Base-by-base conservation (phyloP, 2,329 filamentous ascomycete species). In the Alternaria brassicae region DNA sequence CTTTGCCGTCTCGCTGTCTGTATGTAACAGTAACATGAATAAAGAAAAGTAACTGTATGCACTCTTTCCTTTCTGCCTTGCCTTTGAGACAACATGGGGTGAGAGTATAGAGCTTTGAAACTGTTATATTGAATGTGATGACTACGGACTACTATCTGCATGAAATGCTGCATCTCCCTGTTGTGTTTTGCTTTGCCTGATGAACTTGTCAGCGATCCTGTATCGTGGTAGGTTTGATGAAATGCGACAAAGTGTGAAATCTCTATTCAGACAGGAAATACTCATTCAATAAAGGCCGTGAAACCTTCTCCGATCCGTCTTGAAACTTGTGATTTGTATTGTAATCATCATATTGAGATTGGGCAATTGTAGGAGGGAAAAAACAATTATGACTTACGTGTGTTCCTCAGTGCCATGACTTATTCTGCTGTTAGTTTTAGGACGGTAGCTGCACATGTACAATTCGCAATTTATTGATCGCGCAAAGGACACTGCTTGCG, bases 271-370 rank as follows among this genome's bases (percentile, higher is more conserved):
- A 53, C 49, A 53, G 30, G 28, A 50, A 49, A 53, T 50, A 44
- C 44, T 61, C 61, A 51, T 63, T 73, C 72, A 76, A 66, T 39
- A 64, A 70, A 66, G 67, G 65, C 62, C 66, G 68, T 70, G 69
- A 67, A 58, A 52, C 65, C 59, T 71, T 73, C 72, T 73, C 69
- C 67, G 71, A 72, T 76, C 73, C 71, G 71, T 74, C 71, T 74
- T 76, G 72, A 75, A 75, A 72, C 71, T 71, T 72, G 44, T 60
- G 65, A 51, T 56, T 67, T 53, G 44, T 48, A 58, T 63, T 60
- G 53, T 65, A 63, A 61, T 71, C 66, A 76, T 74, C 72, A 72
- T 71, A 15, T 45, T n/a, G 58, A 40, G 49, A 10, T 23, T 5
- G 37, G 15, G 53, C 21, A 34, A 8, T 15, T 8, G 23, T 5